Conservation (phyloP, 2,329 filamentous ascomycete genomes). For the Fusarium sp. region DNA sequence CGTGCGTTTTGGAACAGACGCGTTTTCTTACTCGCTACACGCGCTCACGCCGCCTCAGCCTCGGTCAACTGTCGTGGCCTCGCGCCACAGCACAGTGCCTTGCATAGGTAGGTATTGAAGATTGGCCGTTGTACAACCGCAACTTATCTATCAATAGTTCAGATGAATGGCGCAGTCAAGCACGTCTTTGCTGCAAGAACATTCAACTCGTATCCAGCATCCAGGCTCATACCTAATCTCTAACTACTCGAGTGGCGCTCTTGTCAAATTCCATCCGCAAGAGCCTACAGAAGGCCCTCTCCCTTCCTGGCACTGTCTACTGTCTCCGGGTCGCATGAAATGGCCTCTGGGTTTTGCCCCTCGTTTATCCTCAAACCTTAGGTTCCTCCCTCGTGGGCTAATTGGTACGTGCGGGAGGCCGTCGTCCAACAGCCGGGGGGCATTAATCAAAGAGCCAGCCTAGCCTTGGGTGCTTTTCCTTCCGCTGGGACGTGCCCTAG, state of each 20-base stretch:
- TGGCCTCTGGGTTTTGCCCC: constrained; percentile 35
- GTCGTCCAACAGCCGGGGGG: constrained; percentile 38
- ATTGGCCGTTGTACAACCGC: background rate
- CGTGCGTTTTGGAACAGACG: constrained; percentile 15
- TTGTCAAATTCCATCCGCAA: constrained; percentile 17
- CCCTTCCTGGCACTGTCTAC: constrained; percentile 23
- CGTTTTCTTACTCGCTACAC: constrained; percentile 19
- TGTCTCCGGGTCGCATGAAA: constrained; percentile 41
- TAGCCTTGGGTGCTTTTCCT: constrained; percentile 34
- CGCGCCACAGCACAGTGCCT: constrained; percentile 12
- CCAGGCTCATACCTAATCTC: background rate
- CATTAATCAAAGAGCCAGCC: constrained; percentile 39
- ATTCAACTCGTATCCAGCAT: background rate
- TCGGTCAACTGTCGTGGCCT: constrained; percentile 19
- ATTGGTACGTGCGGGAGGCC: constrained; percentile 38
- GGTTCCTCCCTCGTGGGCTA: constrained; percentile 24
- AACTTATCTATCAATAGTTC: constrained; percentile 11
- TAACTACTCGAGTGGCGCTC: constrained; percentile 24
- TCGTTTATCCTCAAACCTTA: constrained; percentile 24
- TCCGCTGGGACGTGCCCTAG: constrained; percentile 36
- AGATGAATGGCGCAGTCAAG: constrained; percentile 3
- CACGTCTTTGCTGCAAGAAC: background rate
- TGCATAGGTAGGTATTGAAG: background rate
- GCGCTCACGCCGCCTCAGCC: constrained; percentile 25
- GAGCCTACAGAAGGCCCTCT: constrained; percentile 14